These are phyloP conservation scores for Mycena vulgaris DNA, from an alignment of 768 basidiomycete species.

Conservation along the genomic window DNA sequence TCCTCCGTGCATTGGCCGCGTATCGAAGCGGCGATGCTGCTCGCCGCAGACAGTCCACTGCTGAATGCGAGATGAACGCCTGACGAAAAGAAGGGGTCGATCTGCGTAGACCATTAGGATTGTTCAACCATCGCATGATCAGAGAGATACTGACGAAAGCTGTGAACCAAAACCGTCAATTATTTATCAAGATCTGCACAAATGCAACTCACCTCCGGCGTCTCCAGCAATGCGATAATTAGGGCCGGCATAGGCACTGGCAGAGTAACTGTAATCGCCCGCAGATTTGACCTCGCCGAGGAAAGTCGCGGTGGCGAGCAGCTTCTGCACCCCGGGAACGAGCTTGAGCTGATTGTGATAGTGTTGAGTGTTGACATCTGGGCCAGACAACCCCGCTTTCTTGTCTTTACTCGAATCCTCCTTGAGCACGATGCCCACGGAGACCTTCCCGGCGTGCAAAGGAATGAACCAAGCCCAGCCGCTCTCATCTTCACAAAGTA, in stretches of 20 bases:
- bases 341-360: conserved; percentile 14
- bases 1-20: conserved; percentile 48
- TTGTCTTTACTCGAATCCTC: conserved; percentile 42
- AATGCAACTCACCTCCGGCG: conserved; percentile 49
- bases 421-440: conserved; percentile 54
- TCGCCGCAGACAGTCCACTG: conserved; percentile 53
- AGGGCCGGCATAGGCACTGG: conserved; percentile 47
- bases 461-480: conserved; percentile 61
- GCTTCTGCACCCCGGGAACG: not conserved
- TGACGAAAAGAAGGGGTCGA: conserved; percentile 25
- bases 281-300: conserved; percentile 42
- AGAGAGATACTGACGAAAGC: not conserved
- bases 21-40: conserved; percentile 53
- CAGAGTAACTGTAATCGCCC: conserved; percentile 53
- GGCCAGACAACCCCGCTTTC: conserved; percentile 11
- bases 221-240: conserved; percentile 54
- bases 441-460: conserved; percentile 50
- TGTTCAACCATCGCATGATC: not conserved
- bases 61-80: conserved; percentile 38
- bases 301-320: conserved; percentile 3
- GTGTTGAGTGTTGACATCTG: conserved; percentile 1
- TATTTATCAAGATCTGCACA: not conserved
- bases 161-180: not conserved
- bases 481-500: conserved; percentile 50
- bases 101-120: not conserved